These are phyloP conservation scores for Corinectria fuckeliana DNA, from an alignment of 2,329 filamentous ascomycete species.

Conservation along the genomic window DNA sequence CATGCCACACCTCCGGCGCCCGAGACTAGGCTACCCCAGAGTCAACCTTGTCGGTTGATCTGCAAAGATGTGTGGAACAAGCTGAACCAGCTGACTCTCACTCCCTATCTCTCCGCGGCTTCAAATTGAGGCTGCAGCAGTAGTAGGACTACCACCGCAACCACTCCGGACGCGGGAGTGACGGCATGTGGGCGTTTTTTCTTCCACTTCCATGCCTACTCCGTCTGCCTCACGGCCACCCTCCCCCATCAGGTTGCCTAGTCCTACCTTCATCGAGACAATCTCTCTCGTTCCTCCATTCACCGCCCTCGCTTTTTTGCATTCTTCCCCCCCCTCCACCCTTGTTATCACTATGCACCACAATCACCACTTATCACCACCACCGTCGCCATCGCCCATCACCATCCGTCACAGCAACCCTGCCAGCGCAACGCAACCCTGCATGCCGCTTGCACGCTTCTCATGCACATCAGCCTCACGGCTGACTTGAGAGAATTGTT, in stretches of 20 bases:
- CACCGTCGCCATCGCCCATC: too few species aligned
- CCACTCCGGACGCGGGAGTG: conserved; percentile 3
- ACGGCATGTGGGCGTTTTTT: conserved; percentile 14
- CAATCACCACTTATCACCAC: too few species aligned
- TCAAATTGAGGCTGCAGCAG: conserved; percentile 20
- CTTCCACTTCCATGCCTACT: conserved; percentile 1
- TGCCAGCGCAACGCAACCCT: background rate
- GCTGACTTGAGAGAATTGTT: conserved; percentile 43
- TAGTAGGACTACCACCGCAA: conserved; percentile 18
- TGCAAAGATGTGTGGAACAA: conserved; percentile 13
- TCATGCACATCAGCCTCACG: conserved; percentile 27
- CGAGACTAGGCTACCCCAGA: background rate
- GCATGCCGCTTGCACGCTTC: background rate
- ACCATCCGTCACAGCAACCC: background rate
- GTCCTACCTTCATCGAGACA: conserved; percentile 1
- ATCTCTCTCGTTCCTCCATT: background rate
- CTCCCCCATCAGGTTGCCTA: background rate
- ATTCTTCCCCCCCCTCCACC: background rate
- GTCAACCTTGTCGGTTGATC: background rate
- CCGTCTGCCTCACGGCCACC: conserved; percentile 7
- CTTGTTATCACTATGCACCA: background rate
- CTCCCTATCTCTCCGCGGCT: conserved; percentile 3
- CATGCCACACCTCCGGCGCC: background rate
- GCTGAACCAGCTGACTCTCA: conserved; percentile 10
- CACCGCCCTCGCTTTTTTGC: background rate